Percentiles rank a stretch among this genome's conserved stretches.
Conservation (phyloP, 441 rosid genomes). For the Sinapis alba region DNA sequence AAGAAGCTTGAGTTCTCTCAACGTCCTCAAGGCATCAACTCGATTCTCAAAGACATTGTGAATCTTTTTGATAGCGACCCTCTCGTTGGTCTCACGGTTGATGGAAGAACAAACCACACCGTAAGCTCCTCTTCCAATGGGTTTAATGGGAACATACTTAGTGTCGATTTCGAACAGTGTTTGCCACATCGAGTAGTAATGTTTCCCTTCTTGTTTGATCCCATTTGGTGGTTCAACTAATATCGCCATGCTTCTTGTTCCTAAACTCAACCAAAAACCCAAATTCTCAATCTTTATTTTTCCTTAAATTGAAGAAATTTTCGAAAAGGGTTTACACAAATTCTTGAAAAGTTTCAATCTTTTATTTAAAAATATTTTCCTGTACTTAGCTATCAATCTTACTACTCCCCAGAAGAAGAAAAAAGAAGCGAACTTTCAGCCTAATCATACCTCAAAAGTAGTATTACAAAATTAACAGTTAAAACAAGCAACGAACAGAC, state of each 20-base stretch:
- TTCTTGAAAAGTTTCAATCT: constrained; percentile 6
- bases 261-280: not conserved
- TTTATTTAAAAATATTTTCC: not conserved
- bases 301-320: not conserved
- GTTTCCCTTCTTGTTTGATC: constrained; percentile 51
- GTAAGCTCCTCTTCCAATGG: constrained; percentile 75
- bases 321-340: constrained; percentile 25
- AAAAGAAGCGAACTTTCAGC: constrained; percentile 20
- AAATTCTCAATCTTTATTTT: not conserved
- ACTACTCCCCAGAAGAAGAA: constrained; percentile 21
- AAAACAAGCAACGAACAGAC: not conserved
- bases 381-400: constrained; percentile 38
- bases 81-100: constrained; percentile 63
- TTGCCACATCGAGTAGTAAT: constrained; percentile 73
- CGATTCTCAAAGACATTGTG: constrained; percentile 67
- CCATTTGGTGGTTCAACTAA: constrained; percentile 74
- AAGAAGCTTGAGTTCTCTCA: constrained; percentile 71
- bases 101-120: constrained; percentile 74
- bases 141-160: constrained; percentile 70
- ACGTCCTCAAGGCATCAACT: constrained; percentile 61
- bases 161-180: constrained; percentile 70
- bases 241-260: constrained; percentile 55
- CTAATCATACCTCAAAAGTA: too few relatives aligned
- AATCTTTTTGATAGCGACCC: constrained; percentile 73
- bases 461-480: not conserved